Evolutionary conservation across 2,329 filamentous ascomycete species (phyloP).

Genomic region (Pochonia chlamydosporia): DNA sequence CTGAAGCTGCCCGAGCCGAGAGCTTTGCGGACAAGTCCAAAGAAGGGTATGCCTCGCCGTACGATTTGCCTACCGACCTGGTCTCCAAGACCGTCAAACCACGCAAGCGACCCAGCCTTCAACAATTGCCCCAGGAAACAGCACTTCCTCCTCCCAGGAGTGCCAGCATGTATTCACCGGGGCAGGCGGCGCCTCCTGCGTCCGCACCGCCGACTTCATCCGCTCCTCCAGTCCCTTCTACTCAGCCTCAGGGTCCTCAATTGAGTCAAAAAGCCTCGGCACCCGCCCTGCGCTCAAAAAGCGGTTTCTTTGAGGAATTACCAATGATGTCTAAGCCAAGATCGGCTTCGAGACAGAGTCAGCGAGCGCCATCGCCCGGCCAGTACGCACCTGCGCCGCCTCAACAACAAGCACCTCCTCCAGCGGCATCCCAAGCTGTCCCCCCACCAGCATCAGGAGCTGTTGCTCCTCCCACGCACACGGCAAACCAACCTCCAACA

Average conservation of each 20-base stretch:
- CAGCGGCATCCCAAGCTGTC: slow-evolving; percentile 23
- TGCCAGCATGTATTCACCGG: slow-evolving; percentile 47
- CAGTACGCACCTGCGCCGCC: slow-evolving; percentile 9
- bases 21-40: slow-evolving; percentile 91
- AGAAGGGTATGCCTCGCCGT: slow-evolving; percentile 88
- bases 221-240: neutral
- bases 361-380: slow-evolving; percentile 35
- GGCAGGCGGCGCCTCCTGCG: slow-evolving; percentile 14
- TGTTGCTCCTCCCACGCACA: slow-evolving; percentile 15
- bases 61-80: slow-evolving; percentile 89
- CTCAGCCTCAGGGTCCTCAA: slow-evolving; percentile 23
- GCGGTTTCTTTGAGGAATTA: slow-evolving; percentile 73
- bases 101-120: slow-evolving; percentile 57
- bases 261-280: slow-evolving; percentile 27
- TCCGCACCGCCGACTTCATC: slow-evolving; percentile 14
- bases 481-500: slow-evolving; percentile 15
- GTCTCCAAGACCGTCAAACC: slow-evolving; percentile 49
- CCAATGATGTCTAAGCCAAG: slow-evolving; percentile 59
- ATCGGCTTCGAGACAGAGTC: slow-evolving; percentile 50
- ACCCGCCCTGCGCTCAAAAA: slow-evolving; percentile 32
- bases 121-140: slow-evolving; percentile 41
- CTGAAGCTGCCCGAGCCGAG: slow-evolving; percentile 55
- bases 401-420: slow-evolving; percentile 1
- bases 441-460: slow-evolving; percentile 18
- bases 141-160: slow-evolving; percentile 53